Percentiles rank a stretch among this genome's conserved stretches.
These are phyloP conservation scores for Xylaria digitata DNA, from an alignment of 2,329 filamentous ascomycete species.

Conservation along the genomic window DNA sequence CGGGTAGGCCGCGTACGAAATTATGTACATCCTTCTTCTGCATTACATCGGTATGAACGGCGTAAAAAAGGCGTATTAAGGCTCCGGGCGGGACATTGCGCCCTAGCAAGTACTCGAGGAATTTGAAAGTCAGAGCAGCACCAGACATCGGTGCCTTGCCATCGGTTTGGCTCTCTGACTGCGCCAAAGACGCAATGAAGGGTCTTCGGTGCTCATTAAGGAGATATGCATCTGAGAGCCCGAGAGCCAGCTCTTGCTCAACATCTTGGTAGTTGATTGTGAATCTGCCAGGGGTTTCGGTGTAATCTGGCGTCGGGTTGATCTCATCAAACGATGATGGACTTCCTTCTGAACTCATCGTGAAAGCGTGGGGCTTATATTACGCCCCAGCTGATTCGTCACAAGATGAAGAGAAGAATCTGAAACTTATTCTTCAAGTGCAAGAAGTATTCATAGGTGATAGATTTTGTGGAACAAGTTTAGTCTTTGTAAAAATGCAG, in stretches of 20 bases:
- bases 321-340: constrained; percentile 34
- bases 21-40: constrained; percentile 29
- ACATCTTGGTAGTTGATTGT: constrained; percentile 27
- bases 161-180: constrained; percentile 6
- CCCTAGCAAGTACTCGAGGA: constrained; percentile 27
- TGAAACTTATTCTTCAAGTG: constrained; percentile 1
- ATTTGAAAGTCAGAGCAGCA: constrained; percentile 28
- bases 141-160: constrained; percentile 17
- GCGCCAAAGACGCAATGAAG: constrained; percentile 21
- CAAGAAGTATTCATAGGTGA: constrained; percentile 7
- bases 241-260: constrained; percentile 25
- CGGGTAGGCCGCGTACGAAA: constrained; percentile 25
- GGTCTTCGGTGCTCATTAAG: constrained; percentile 24
- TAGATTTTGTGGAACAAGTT: constrained; percentile 10
- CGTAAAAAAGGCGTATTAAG: constrained; percentile 29
- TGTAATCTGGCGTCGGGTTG: constrained; percentile 29
- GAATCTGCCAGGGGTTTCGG: constrained; percentile 27
- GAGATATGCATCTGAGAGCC: constrained; percentile 23
- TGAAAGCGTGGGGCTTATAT: constrained; percentile 2
- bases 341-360: constrained; percentile 31
- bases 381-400: neutral
- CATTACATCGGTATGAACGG: constrained; percentile 30
- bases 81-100: constrained; percentile 20
- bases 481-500: constrained; percentile 4
- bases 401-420: neutral